Conservation (phyloP, 2,329 filamentous ascomycete species). For the Epicoccum nigrum region DNA sequence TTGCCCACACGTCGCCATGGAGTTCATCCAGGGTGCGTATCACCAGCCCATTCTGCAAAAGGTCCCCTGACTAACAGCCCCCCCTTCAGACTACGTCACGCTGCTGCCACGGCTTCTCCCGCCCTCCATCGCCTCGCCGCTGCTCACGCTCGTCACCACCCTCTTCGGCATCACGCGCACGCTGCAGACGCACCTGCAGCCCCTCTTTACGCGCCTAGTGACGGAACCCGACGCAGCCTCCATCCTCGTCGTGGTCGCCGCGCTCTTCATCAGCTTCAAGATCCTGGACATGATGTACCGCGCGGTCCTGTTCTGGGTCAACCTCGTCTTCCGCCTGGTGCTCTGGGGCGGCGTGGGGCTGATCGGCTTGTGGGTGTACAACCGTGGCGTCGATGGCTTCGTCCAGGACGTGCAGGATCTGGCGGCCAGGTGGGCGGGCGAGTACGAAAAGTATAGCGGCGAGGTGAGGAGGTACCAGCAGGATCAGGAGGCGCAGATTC, state of each 20-base stretch:
- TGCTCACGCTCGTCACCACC: slow-evolving; percentile 39
- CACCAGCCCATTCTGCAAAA: not conserved
- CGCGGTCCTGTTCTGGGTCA: slow-evolving; percentile 77
- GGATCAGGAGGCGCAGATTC: slow-evolving; percentile 35
- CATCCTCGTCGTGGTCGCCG: slow-evolving; percentile 62
- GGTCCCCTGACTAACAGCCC: slow-evolving; percentile 15
- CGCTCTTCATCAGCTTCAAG: slow-evolving; percentile 68
- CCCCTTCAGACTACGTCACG: slow-evolving; percentile 39
- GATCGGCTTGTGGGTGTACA: slow-evolving; percentile 63
- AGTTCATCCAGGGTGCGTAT: slow-evolving; percentile 36
- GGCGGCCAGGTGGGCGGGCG: slow-evolving; percentile 46
- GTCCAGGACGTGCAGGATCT: slow-evolving; percentile 60
- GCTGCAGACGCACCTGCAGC: slow-evolving; percentile 37
- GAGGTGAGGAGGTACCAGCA: slow-evolving; percentile 36
- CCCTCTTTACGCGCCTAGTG: slow-evolving; percentile 35
- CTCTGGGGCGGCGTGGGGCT: slow-evolving; percentile 68
- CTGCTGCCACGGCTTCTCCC: slow-evolving; percentile 42
- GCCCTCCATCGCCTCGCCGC: slow-evolving; percentile 37
- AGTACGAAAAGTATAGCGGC: slow-evolving; percentile 46
- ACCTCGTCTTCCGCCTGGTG: slow-evolving; percentile 65
- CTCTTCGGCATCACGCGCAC: slow-evolving; percentile 36
- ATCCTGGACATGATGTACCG: slow-evolving; percentile 73
- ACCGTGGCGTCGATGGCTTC: slow-evolving; percentile 68
- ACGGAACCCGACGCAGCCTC: slow-evolving; percentile 55
- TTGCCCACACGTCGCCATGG: slow-evolving; percentile 31